phyloP scores from a whole-genome alignment of 805 yeast genomes.

The Suhomyces vadensis region DNA sequence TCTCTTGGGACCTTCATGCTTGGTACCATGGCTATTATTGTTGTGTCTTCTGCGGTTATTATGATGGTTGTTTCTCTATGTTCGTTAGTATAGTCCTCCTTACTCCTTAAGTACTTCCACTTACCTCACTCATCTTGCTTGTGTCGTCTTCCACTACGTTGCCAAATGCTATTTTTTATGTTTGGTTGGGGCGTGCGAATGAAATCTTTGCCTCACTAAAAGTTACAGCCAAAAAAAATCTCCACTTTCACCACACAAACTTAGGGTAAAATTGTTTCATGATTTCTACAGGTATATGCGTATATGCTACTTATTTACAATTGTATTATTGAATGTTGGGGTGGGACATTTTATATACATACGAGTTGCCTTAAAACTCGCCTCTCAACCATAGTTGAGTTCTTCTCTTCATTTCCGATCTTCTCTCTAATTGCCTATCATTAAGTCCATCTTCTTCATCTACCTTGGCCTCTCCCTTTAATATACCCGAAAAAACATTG shows the following conservation, averaged over 20 bases:
- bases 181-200: constrained; percentile 1
- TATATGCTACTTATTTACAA: too few relatives aligned
- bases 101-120: neutral
- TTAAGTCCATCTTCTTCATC: constrained; percentile 44
- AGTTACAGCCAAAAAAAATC: too few relatives aligned
- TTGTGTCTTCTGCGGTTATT: constrained; percentile 22
- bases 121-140: constrained; percentile 1
- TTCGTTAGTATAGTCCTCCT: neutral
- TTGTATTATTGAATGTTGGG: neutral
- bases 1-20: constrained; percentile 76
- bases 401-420: constrained; percentile 60
- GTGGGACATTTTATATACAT: constrained; percentile 1
- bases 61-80: constrained; percentile 9
- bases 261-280: too few relatives aligned
- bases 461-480: constrained; percentile 35
- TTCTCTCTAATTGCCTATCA: constrained; percentile 44
- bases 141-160: too few relatives aligned
- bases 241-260: too few relatives aligned
- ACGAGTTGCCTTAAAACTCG: constrained; percentile 33
- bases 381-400: constrained; percentile 64
- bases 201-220: too few relatives aligned
- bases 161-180: neutral
- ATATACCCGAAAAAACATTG: constrained; percentile 45
- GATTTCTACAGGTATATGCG: too few relatives aligned
- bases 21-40: constrained; percentile 16